Evolutionary conservation across 139 green algal species (phyloP).

Genomic region (Chlamydomonas incerta): DNA sequence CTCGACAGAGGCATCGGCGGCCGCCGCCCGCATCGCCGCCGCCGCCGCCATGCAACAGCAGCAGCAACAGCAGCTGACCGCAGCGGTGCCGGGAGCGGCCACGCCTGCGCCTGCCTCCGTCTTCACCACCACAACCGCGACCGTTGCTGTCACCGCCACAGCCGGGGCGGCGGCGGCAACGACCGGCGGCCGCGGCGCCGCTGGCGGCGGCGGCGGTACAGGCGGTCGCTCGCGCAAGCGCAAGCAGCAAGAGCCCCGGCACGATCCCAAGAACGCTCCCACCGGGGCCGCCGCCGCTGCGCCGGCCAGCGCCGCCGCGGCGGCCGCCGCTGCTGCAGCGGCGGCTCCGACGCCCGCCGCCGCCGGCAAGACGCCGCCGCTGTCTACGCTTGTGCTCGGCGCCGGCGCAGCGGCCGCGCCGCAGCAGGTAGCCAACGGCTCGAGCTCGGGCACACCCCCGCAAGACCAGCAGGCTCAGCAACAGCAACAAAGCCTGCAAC

Average conservation of each 20-base stretch:
- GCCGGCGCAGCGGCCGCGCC: too few relatives aligned
- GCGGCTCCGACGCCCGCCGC: background rate
- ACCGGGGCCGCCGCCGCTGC: background rate
- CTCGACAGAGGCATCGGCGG: background rate
- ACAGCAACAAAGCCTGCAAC: too few relatives aligned
- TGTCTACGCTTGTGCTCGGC: background rate
- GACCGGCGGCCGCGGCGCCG: background rate
- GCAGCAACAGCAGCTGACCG: background rate
- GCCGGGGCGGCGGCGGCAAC: background rate
- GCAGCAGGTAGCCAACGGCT: background rate
- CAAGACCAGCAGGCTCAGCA: too few relatives aligned
- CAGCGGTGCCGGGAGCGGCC: background rate
- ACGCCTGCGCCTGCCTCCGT: background rate
- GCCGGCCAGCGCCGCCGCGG: background rate
- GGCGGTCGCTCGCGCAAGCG: conserved; percentile 6
- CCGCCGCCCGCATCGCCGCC: too few relatives aligned
- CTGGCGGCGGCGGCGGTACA: background rate
- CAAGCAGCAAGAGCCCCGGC: conserved; percentile 33
- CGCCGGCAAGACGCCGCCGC: background rate
- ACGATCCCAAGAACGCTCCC: background rate
- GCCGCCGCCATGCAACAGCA: background rate
- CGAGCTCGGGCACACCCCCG: background rate
- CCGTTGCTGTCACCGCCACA: background rate
- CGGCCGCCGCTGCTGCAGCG: background rate
- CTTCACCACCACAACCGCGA: background rate